Base-by-base conservation (phyloP, 495 filamentous ascomycete genomes). In the Amniculicola lignicola region DNA sequence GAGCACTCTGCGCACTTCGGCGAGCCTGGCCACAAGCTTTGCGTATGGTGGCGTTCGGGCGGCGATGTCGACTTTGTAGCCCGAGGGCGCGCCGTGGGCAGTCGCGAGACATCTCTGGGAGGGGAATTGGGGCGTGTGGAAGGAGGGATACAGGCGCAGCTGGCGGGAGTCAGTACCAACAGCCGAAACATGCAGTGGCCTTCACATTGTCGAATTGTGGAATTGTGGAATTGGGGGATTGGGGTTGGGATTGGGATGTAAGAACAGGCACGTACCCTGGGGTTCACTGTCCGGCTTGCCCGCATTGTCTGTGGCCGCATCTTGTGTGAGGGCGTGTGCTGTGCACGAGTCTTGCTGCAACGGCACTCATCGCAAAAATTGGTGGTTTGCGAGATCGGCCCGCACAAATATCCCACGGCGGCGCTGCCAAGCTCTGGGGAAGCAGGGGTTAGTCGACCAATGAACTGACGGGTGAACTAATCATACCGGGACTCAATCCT, bases 1-100 rank as follows among this genome's bases (percentile, higher is more conserved):
- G 25, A 95, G 77, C 5, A 95, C 79, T 23, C 79, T 77, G 18
- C 89, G 86, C 21, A 94, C 89, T 65, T 83, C 67, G 12, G 72
- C 65, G 6, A 89, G 74, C 45, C 77, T 80, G 24, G 73, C 69
- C 21, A 82, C 65, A 22, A 87, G 79, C 63, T 81, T 83, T 9
- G 70, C 64, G 69, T 88, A 88, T n/a, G 82, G 83, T 15, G 83
- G 83, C 53, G 74, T 78, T 57, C 82, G 77, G 16, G 75, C 73
- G 35, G 72, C 66, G 24, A 79, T 58, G 51, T 73, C 64, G 14
- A 51, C 19, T 15, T 51, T 38, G 10, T 12, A 40, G 14, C 47
- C 45, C 3, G 54, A 33, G 11, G 54, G 23, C 11, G 44, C 51
- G 11, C 44, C 18, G 24, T 64, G 50, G 1, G 59, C 36, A 2